phyloP scores from a whole-genome alignment of 192 early-diverging fungal species.

The Coemansia sp. region DNA sequence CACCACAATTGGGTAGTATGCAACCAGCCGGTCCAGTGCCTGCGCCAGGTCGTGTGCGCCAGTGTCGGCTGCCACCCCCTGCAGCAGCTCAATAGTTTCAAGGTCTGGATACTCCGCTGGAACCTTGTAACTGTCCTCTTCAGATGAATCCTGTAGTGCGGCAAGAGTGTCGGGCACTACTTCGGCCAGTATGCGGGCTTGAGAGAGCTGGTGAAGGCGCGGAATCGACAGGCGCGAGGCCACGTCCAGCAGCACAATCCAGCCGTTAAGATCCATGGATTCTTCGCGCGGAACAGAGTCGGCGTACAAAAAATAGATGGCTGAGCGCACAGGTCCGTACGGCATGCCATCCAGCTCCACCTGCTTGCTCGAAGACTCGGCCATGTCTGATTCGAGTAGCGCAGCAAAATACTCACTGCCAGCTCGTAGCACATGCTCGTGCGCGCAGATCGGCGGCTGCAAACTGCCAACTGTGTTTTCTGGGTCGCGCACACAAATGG shows the following conservation, averaged over 20 bases:
- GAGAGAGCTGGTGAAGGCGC: conserved; percentile 37
- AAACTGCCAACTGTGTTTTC: conserved; percentile 40
- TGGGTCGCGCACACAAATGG: conserved; percentile 31
- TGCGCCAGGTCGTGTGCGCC: conserved; percentile 30
- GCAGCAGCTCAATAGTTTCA: conserved; percentile 18
- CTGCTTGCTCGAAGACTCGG: conserved; percentile 25
- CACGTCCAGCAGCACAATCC: conserved; percentile 32
- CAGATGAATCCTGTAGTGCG: background rate
- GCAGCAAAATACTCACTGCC: conserved; percentile 52
- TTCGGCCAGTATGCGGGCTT: conserved; percentile 20
- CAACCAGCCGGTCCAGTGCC: conserved; percentile 28
- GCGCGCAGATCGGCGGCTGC: conserved; percentile 43
- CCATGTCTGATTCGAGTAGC: conserved; percentile 37
- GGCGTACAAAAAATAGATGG: conserved; percentile 40
- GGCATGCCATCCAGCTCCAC: conserved; percentile 42
- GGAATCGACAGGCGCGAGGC: conserved; percentile 38
- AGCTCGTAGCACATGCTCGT: conserved; percentile 32
- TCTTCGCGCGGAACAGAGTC: conserved; percentile 16
- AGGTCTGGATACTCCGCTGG: conserved; percentile 16
- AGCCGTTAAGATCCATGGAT: conserved; percentile 22
- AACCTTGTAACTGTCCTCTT: conserved; percentile 2
- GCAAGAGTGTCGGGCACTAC: background rate
- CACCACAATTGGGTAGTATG: conserved; percentile 30
- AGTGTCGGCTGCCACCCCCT: conserved; percentile 23
- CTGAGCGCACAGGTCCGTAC: conserved; percentile 41